Base-by-base conservation (phyloP, 805 yeast species). In the Saccharomycopsis babjevae region DNA sequence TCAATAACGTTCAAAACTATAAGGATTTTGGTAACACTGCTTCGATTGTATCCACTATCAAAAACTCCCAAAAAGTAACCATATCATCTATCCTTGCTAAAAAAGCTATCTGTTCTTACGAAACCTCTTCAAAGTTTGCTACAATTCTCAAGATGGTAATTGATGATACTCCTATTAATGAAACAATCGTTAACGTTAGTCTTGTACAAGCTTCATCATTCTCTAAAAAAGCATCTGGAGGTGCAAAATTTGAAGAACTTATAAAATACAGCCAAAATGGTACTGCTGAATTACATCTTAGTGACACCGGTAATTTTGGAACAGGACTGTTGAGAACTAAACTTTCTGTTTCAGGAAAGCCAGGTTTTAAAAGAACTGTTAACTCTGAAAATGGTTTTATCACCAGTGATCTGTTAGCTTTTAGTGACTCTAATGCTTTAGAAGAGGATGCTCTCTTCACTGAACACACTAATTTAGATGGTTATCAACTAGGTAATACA, bases 231-330 rank as follows among this genome's bases (percentile, higher is more conserved):
- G 25, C 25, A 25, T 46, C 52, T 22, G 32, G 15, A 13, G 28
- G 5, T 6, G 22, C 22, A 46, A 46, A 46, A 46, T 15, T 22
- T 25, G 16, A 5, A 22, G 15, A 46, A 46, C 28, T 46, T 22
- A 46, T 59, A 25, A 46, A 11, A 46, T 46, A 46, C 13, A 32
- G 52, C 16, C 80, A 78, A 64, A 74, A 76, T 61, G 81, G 81
- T 28, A 72, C 77, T 1, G 75, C 80, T 1, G 61, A 64, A n/a
- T 76, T 69, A 61, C 68, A 70, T 20, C 50, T 76, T 7, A 68
- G 75, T 18, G 74, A 74, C 25, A 57, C 65, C 8, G 79, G 79
- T 11, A 76, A 77, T 64, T 70, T 72, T 59, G 81, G 81, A 7
- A 56, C 64, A 8, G 80, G 79, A 8, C 28, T 25, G 36, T 34